phyloP scores from a whole-genome alignment of 306 rosid species.

The Lathyrus oleraceus region DNA sequence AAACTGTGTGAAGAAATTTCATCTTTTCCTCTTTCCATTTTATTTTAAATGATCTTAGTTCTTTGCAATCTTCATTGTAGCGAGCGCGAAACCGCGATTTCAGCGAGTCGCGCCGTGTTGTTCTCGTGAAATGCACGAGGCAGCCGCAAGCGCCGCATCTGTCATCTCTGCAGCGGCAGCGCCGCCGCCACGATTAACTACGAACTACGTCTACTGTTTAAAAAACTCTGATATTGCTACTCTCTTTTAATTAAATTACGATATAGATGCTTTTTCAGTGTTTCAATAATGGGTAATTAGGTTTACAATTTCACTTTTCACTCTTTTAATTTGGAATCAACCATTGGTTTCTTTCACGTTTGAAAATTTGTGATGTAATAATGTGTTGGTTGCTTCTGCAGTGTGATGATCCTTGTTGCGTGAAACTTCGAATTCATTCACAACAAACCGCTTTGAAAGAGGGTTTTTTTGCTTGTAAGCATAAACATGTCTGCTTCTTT shows the following conservation, averaged over 20 bases:
- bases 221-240: not conserved
- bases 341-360: not conserved
- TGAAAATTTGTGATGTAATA: not conserved
- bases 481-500: slow-evolving; percentile 5
- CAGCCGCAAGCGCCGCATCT: too few relatives aligned
- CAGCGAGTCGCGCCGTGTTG: too few relatives aligned
- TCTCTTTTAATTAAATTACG: too few relatives aligned
- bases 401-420: not conserved
- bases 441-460: not conserved
- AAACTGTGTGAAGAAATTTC: too few relatives aligned
- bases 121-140: too few relatives aligned
- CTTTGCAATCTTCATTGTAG: too few relatives aligned
- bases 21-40: too few relatives aligned
- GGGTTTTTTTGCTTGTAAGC: slow-evolving; percentile 1
- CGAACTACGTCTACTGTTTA: not conserved
- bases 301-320: not conserved
- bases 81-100: too few relatives aligned
- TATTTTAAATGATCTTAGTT: too few relatives aligned
- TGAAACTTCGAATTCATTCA: slow-evolving; percentile 1
- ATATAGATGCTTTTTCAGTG: not conserved
- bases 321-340: too few relatives aligned
- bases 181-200: too few relatives aligned
- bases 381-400: slow-evolving; percentile 13
- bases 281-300: not conserved
- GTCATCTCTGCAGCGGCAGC: too few relatives aligned